phyloP scores from a whole-genome alignment of 106 monocot species.

The Phalaenopsis aphrodite region DNA sequence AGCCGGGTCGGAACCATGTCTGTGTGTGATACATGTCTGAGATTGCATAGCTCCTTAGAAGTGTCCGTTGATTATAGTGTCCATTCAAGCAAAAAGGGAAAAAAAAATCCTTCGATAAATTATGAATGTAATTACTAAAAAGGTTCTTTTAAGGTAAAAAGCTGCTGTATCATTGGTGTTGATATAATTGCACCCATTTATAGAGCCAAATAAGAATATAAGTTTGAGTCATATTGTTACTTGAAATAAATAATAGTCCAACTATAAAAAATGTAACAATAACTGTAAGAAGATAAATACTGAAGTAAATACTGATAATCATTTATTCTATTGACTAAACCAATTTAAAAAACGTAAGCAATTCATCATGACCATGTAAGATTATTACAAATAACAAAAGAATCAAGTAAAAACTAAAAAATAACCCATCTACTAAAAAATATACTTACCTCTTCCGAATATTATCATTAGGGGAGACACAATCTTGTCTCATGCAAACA shows the following conservation, averaged over 20 bases:
- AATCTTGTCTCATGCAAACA: conserved; percentile 48
- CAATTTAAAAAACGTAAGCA: neutral
- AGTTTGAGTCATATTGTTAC: neutral
- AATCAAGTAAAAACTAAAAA: neutral
- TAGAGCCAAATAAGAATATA: too few species aligned
- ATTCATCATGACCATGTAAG: neutral
- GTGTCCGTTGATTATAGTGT: too few species aligned
- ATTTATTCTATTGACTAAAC: neutral
- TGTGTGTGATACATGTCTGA: too few species aligned
- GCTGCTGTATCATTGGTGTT: too few species aligned
- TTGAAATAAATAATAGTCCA: neutral
- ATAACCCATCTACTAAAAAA: neutral
- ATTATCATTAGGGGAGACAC: conserved; percentile 48
- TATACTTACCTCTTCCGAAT: conserved; percentile 61
- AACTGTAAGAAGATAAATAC: neutral
- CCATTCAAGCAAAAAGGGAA: too few species aligned
- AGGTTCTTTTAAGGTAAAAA: too few species aligned
- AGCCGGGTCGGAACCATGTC: too few species aligned
- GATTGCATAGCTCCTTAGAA: too few species aligned
- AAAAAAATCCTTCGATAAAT: too few species aligned
- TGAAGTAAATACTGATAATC: neutral
- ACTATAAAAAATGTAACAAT: neutral
- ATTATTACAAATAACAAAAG: neutral
- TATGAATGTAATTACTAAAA: too few species aligned
- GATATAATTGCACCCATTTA: too few species aligned